phyloP scores from a whole-genome alignment of 176 grass and related monocot genomes.

The Musa schizocarpa region DNA sequence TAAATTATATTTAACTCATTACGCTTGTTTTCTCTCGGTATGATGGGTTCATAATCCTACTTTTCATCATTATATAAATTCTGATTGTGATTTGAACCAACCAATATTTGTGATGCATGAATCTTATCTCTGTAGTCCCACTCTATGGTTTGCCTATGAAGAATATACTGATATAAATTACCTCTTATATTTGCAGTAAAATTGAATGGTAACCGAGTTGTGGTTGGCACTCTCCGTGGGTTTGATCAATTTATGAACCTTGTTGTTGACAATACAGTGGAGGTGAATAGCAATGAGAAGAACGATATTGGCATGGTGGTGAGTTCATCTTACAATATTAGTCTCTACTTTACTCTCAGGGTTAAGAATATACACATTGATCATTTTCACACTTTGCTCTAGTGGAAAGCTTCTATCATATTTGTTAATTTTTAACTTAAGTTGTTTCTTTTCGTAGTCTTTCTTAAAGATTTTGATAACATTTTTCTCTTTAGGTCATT shows the following conservation, averaged over 20 bases:
- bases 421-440: neutral
- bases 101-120: too few species aligned
- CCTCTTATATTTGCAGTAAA: conserved; percentile 42
- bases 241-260: conserved; percentile 99
- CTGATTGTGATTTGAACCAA: too few species aligned
- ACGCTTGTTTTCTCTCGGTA: too few species aligned
- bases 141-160: too few species aligned
- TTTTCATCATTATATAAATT: too few species aligned
- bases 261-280: conserved; percentile 80
- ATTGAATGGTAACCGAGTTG: conserved; percentile 76
- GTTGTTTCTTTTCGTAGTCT: neutral
- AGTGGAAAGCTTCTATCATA: neutral
- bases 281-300: conserved; percentile 78
- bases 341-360: neutral
- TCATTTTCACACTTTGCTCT: neutral
- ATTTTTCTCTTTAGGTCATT: conserved; percentile 41
- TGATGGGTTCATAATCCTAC: too few species aligned
- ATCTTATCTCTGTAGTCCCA: too few species aligned
- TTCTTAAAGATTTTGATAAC: neutral
- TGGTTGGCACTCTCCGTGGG: conserved; percentile 76
- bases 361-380: neutral
- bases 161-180: too few species aligned
- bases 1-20: too few species aligned
- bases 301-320: conserved; percentile 97
- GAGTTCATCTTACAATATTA: conserved; percentile 15